Conservation (phyloP, 805 yeast genomes). For the Wickerhamiella azymoides region DNA sequence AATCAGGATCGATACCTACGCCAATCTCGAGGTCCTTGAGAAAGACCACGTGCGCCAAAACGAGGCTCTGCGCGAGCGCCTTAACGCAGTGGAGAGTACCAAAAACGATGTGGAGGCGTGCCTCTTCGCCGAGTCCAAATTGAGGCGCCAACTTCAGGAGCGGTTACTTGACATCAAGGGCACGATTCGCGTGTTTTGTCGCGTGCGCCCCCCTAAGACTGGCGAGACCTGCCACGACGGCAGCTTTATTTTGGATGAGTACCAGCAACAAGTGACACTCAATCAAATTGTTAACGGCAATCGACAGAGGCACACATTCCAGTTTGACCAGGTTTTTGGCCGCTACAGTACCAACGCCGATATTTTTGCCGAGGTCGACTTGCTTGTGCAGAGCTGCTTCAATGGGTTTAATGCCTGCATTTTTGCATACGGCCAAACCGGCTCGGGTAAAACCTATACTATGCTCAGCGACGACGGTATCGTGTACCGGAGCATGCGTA, state of each 20-base stretch:
- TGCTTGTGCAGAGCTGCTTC: conserved; percentile 67
- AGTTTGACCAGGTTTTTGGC: conserved; percentile 68
- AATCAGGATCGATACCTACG: conserved; percentile 5
- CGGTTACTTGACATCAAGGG: conserved; percentile 78
- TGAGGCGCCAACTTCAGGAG: conserved; percentile 54
- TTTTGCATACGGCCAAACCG: conserved; percentile 95
- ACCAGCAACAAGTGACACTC: conserved; percentile 14
- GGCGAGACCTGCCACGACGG: conserved; percentile 13
- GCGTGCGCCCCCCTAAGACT: conserved; percentile 50
- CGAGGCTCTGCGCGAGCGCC: conserved; percentile 1
- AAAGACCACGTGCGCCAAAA: conserved; percentile 5
- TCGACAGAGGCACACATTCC: conserved; percentile 30
- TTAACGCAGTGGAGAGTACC: neutral
- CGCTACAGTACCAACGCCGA: conserved; percentile 39
- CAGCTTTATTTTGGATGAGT: conserved; percentile 5
- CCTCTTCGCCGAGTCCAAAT: conserved; percentile 7
- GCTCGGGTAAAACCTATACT: conserved; percentile 86
- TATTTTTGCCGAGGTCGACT: conserved; percentile 74
- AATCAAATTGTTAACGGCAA: conserved; percentile 6
- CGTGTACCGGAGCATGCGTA: conserved; percentile 60
- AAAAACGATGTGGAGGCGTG: neutral
- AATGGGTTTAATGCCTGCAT: conserved; percentile 90
- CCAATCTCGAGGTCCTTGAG: neutral
- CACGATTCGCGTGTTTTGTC: conserved; percentile 79
- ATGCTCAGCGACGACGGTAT: conserved; percentile 73